A percentile compares a stretch with the other conserved stretches of the same genome.
These are phyloP conservation scores for Epichloe sylvatica DNA, from an alignment of 2,329 filamentous ascomycete species.

Conservation along the genomic window DNA sequence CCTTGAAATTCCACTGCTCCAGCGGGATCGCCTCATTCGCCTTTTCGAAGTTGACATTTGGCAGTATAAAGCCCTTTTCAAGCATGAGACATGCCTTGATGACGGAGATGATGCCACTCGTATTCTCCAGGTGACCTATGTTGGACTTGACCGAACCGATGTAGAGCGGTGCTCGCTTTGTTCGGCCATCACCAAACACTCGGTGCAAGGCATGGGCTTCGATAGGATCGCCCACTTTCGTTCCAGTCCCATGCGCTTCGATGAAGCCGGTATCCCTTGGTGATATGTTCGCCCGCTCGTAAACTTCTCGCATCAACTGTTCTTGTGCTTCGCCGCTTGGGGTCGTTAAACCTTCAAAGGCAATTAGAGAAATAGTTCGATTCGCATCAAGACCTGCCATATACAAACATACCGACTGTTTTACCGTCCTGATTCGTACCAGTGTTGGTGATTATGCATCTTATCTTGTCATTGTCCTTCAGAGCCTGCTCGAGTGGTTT, in stretches of 20 bases:
- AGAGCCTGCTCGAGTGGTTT: slow-evolving; percentile 43
- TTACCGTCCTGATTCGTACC: slow-evolving; percentile 43
- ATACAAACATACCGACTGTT: slow-evolving; percentile 13
- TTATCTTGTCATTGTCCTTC: slow-evolving; percentile 38
- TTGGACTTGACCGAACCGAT: slow-evolving; percentile 37
- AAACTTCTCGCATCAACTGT: slow-evolving; percentile 23
- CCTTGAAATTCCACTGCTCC: slow-evolving; percentile 34
- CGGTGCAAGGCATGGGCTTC: slow-evolving; percentile 34
- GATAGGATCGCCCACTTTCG: slow-evolving; percentile 39
- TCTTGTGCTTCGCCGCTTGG: slow-evolving; percentile 37
- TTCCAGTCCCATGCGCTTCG: slow-evolving; percentile 44
- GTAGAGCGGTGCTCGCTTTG: slow-evolving; percentile 25
- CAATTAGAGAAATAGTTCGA: not conserved
- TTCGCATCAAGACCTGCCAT: too few species aligned
- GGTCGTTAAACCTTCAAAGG: slow-evolving; percentile 38
- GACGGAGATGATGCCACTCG: slow-evolving; percentile 33
- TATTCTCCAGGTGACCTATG: slow-evolving; percentile 37
- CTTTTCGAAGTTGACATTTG: slow-evolving; percentile 36
- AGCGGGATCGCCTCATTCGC: slow-evolving; percentile 35
- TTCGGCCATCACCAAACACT: slow-evolving; percentile 26
- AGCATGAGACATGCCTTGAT: slow-evolving; percentile 39
- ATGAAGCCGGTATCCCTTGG: slow-evolving; percentile 19
- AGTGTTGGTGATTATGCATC: slow-evolving; percentile 35
- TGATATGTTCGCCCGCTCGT: slow-evolving; percentile 17
- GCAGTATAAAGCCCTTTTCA: slow-evolving; percentile 34